Evolutionary conservation across 441 rosid genomes (phyloP).

Genomic region (Gossypium gossypioides): DNA sequence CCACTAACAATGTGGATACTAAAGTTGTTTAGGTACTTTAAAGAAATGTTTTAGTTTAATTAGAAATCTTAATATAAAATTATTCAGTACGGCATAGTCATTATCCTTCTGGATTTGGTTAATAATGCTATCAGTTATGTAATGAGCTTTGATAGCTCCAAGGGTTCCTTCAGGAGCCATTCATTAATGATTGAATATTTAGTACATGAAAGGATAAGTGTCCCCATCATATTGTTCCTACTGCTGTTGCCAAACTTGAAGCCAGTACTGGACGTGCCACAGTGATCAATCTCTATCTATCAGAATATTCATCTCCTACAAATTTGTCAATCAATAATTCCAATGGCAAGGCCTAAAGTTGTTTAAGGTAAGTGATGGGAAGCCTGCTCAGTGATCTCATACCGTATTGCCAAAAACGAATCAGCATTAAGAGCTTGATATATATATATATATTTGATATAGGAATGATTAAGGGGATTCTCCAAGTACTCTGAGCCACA

Average conservation of each 20-base stretch:
- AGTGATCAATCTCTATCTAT: conserved; percentile 25
- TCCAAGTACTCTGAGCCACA: conserved; percentile 12
- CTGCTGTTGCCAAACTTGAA: conserved; percentile 22
- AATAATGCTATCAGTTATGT: not conserved
- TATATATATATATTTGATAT: not conserved
- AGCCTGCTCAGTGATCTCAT: conserved; percentile 9
- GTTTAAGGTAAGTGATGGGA: conserved; percentile 13
- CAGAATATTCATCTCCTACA: conserved; percentile 6
- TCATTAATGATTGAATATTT: conserved; percentile 2
- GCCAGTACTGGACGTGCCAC: conserved; percentile 30
- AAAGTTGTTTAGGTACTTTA: conserved; percentile 15
- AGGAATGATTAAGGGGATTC: conserved; percentile 12
- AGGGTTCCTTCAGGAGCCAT: not conserved
- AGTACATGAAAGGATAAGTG: conserved; percentile 2
- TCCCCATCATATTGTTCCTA: conserved; percentile 22
- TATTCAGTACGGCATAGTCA: not conserved
- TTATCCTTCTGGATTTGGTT: not conserved
- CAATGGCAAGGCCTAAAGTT: not conserved
- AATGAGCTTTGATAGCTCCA: not conserved
- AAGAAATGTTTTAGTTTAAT: not conserved
- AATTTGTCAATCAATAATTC: not conserved
- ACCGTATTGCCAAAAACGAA: conserved; percentile 3
- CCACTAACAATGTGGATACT: conserved; percentile 31
- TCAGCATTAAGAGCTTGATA: conserved; percentile 15
- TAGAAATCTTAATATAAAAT: not conserved